Evolutionary conservation across 495 filamentous ascomycete genomes (phyloP).

Genomic region (Talaromyces ruber): DNA sequence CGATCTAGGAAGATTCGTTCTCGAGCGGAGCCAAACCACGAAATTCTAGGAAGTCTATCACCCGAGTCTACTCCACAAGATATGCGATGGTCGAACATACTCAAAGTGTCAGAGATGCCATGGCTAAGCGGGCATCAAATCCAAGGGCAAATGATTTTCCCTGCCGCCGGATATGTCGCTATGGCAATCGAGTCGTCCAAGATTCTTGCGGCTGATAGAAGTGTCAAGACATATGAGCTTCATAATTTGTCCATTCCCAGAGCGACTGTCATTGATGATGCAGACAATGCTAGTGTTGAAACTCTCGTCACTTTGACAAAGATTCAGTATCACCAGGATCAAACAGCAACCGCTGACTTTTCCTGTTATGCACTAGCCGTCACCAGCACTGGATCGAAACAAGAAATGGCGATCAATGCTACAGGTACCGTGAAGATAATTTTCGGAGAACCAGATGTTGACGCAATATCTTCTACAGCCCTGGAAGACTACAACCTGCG

Average conservation of each 20-base stretch:
- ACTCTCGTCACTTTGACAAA: constrained; percentile 17
- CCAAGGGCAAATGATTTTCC: constrained; percentile 40
- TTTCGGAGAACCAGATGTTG: too few species aligned
- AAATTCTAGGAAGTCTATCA: constrained; percentile 16
- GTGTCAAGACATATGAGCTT: not conserved
- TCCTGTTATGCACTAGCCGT: not conserved
- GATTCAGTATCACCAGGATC: too few species aligned
- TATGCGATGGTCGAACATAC: constrained; percentile 18
- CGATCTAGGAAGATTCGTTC: too few species aligned
- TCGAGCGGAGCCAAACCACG: too few species aligned
- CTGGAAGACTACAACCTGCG: too few species aligned
- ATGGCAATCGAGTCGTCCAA: constrained; percentile 47
- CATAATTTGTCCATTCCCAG: not conserved
- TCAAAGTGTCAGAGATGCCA: constrained; percentile 17
- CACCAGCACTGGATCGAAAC: too few species aligned
- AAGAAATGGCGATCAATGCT: too few species aligned
- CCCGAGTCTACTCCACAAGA: constrained; percentile 9
- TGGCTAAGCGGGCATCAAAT: constrained; percentile 29
- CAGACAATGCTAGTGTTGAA: constrained; percentile 21
- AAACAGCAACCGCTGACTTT: not conserved
- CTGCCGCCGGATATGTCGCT: constrained; percentile 46
- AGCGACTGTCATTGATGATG: constrained; percentile 32
- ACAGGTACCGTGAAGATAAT: too few species aligned
- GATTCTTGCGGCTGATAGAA: constrained; percentile 1
- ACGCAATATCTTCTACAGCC: too few species aligned